Percentiles rank a stretch among this genome's conserved stretches.
Conservation (phyloP, 257 asterid genomes). For the Scutellaria baicalensis region DNA sequence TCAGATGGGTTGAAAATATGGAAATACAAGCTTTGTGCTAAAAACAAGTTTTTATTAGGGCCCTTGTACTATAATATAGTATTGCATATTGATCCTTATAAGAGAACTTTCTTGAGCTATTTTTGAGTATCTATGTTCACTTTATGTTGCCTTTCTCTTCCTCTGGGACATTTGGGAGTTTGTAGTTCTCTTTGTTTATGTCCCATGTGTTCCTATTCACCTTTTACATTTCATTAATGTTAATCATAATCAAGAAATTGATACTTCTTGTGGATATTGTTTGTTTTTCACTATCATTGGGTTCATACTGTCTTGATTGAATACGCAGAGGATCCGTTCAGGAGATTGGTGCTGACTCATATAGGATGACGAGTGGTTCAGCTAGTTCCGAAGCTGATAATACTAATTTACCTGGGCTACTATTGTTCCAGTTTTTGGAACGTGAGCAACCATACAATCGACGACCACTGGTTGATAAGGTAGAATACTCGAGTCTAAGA, state of each 20-base stretch:
- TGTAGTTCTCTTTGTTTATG: not conserved
- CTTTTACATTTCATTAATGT: not conserved
- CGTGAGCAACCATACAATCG: constrained; percentile 58
- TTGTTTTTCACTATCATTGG: not conserved
- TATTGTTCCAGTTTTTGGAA: constrained; percentile 57
- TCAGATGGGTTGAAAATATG: not conserved
- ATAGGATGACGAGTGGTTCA: constrained; percentile 32
- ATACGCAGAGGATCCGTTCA: constrained; percentile 25
- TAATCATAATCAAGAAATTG: not conserved
- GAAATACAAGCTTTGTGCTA: not conserved
- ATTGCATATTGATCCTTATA: not conserved
- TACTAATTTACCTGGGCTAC: constrained; percentile 29
- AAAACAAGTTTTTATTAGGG: not conserved
- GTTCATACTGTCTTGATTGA: constrained; percentile 6
- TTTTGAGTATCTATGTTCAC: not conserved
- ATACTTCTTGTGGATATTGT: not conserved
- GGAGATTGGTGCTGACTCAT: constrained; percentile 37
- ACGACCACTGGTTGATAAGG: constrained; percentile 64
- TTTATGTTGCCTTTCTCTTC: not conserved
- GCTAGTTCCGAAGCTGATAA: constrained; percentile 30
- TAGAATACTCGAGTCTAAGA: constrained; percentile 11
- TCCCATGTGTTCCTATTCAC: not conserved
- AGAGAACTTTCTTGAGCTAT: not conserved
- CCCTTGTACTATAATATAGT: not conserved
- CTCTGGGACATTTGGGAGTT: not conserved